These are phyloP conservation scores for Lichtheimia hyalospora DNA, from an alignment of 371 early-diverging fungal species.

Conservation along the genomic window DNA sequence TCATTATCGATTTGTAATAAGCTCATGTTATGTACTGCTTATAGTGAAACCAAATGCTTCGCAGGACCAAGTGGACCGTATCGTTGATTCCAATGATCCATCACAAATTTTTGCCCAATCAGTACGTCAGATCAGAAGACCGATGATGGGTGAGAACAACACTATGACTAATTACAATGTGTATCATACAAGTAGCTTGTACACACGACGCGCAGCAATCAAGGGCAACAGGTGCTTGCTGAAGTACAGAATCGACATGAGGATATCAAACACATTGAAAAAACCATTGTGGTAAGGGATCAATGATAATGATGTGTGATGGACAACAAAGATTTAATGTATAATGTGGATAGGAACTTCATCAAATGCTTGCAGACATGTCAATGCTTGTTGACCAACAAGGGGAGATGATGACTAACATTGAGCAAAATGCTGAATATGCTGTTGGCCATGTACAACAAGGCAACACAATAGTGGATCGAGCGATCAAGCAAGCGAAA, in stretches of 20 bases:
- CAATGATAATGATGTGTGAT: background rate
- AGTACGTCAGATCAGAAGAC: conserved; percentile 27
- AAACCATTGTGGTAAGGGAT: conserved; percentile 62
- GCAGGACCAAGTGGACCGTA: conserved; percentile 68
- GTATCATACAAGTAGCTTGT: conserved; percentile 48
- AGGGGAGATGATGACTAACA: conserved; percentile 68
- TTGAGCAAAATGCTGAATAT: conserved; percentile 61
- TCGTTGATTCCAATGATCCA: conserved; percentile 64
- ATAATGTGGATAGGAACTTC: conserved; percentile 25
- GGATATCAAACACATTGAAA: conserved; percentile 81
- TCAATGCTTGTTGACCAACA: conserved; percentile 75
- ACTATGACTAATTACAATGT: background rate
- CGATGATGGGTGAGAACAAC: no score
- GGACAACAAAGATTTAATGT: background rate
- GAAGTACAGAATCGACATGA: conserved; percentile 81
- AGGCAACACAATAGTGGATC: conserved; percentile 61
- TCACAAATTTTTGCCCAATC: conserved; percentile 77
- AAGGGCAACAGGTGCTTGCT: conserved; percentile 68
- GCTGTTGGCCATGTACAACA: conserved; percentile 64
- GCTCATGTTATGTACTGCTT: background rate
- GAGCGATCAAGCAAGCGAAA: conserved; percentile 64
- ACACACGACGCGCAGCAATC: conserved; percentile 64
- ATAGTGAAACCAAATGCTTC: conserved; percentile 80
- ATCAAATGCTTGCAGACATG: conserved; percentile 62
- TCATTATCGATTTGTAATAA: background rate